These are phyloP conservation scores for Backusella circina DNA, from an alignment of 192 early-diverging fungal species.

Conservation along the genomic window DNA sequence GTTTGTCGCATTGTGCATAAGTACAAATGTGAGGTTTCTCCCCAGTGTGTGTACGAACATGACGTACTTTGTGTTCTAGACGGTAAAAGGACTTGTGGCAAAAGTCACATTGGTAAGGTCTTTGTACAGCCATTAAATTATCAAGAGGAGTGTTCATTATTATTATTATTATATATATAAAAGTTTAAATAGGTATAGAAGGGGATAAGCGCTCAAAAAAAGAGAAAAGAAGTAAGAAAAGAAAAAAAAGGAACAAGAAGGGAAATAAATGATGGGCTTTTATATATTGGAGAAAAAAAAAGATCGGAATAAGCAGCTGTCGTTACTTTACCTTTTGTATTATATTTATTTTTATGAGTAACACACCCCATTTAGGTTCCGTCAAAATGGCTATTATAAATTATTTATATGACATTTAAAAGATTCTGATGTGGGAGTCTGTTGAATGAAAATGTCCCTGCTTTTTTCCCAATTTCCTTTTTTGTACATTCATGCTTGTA, in stretches of 20 bases:
- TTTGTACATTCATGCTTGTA: not conserved
- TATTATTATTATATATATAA: not conserved
- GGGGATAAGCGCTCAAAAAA: not conserved
- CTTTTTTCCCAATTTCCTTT: constrained; percentile 8
- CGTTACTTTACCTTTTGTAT: constrained; percentile 6
- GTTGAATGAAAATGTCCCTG: constrained; percentile 8
- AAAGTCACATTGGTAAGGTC: constrained; percentile 53
- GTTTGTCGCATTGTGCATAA: constrained; percentile 62
- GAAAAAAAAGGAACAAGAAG: not conserved
- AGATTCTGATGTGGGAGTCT: not conserved
- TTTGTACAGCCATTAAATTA: constrained; percentile 25
- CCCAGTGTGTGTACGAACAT: constrained; percentile 83
- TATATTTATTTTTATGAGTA: constrained; percentile 6
- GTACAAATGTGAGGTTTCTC: constrained; percentile 80
- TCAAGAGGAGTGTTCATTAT: not conserved
- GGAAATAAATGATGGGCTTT: not conserved
- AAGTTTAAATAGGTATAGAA: not conserved
- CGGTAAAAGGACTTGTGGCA: constrained; percentile 73
- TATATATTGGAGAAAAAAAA: constrained; percentile 5
- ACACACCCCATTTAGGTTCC: constrained; percentile 5
- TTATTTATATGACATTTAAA: constrained; percentile 5
- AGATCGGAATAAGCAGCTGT: not conserved
- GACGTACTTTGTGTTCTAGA: constrained; percentile 79
- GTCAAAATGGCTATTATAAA: constrained; percentile 11
- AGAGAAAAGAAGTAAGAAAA: not conserved